Evolutionary conservation across 495 filamentous ascomycete genomes (phyloP), one percentile per base, ranked within the genome.

Genomic region (Glutinoglossum americanum): DNA sequence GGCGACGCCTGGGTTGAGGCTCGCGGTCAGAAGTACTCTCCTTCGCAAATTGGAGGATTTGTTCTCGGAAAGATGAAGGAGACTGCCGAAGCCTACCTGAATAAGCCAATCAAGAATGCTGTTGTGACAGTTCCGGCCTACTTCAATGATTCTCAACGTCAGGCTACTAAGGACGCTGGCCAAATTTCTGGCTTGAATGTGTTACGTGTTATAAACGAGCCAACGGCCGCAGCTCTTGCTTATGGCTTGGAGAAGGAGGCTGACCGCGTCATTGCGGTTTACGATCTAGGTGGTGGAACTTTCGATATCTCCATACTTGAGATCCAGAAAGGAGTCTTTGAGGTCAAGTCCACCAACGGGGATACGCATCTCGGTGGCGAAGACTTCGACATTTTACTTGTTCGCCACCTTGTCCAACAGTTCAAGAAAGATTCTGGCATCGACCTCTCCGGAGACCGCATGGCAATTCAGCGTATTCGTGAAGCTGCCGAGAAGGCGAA

Each of bases 401-500:
- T 98, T 67, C 93, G 92, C 65, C 81, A 95, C 78, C 77, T 98
- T 37, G 88, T 96, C 55, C 77, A 84, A 70, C 80, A 93, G 67
- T 98, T 98, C 79, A 96, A 95, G 85, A 87, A 85, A 72, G 87
- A 95, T 58, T 84, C 84, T 32, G 83, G 87, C 56, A 86, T 97
- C 60, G 93, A 98, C 70, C 80, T 98, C 54, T 84, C 85, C 37
- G 73, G 72, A 62, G 92, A 98, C 78, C 89, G 92, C 66, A 97
- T 98, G 92, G 92, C 92, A 59, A 93, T 98, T 64, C 92, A 98
- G 77, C 80, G 92, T 75, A 96, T 98, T 70, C 92, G 92, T 73
- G 92, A 98, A 76, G 92, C 92, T 61, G 92, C 93, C 61, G 92
- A 98, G 81, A 98, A 98, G 82, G 92, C 92, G 68, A 98, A 98